phyloP scores from a whole-genome alignment of 192 early-diverging fungal genomes.

The Geranomyces variabilis region DNA sequence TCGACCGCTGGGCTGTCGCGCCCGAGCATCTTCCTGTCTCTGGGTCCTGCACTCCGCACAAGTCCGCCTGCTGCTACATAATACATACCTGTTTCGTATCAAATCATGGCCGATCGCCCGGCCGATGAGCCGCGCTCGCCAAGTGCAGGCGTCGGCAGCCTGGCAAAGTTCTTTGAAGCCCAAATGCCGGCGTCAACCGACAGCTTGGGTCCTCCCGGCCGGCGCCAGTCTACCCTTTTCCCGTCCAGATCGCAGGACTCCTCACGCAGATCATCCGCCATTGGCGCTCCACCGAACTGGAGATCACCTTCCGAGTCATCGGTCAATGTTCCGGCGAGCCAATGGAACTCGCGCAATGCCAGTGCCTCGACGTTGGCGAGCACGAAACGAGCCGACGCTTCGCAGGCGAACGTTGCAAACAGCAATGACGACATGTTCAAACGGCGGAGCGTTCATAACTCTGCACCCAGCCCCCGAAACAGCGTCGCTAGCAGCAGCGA shows the following conservation, averaged over 20 bases:
- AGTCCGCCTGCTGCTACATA: too few species aligned
- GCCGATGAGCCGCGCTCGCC: too few species aligned
- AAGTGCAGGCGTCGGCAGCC: conserved; percentile 22
- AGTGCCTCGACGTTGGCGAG: not conserved
- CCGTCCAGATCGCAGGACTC: not conserved
- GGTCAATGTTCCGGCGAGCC: not conserved
- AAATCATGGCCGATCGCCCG: too few species aligned
- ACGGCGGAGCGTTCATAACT: conserved; percentile 11
- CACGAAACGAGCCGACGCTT: not conserved
- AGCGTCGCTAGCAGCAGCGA: not conserved
- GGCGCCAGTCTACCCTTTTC: conserved; percentile 1
- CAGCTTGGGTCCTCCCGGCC: too few species aligned
- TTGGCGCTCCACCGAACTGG: too few species aligned
- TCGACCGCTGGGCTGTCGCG: too few species aligned
- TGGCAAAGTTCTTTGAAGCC: conserved; percentile 39
- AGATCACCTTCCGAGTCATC: not conserved
- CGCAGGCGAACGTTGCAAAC: not conserved
- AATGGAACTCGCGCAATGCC: conserved; percentile 8
- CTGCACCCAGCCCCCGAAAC: not conserved
- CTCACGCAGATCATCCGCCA: conserved; percentile 5
- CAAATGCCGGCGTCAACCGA: not conserved
- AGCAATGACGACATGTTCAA: conserved; percentile 16
- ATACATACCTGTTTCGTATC: too few species aligned
- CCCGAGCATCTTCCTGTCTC: too few species aligned
- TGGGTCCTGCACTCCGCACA: too few species aligned